These are phyloP conservation scores for Spathaspora boniae DNA, from an alignment of 805 yeast genomes.

Conservation along the genomic window DNA sequence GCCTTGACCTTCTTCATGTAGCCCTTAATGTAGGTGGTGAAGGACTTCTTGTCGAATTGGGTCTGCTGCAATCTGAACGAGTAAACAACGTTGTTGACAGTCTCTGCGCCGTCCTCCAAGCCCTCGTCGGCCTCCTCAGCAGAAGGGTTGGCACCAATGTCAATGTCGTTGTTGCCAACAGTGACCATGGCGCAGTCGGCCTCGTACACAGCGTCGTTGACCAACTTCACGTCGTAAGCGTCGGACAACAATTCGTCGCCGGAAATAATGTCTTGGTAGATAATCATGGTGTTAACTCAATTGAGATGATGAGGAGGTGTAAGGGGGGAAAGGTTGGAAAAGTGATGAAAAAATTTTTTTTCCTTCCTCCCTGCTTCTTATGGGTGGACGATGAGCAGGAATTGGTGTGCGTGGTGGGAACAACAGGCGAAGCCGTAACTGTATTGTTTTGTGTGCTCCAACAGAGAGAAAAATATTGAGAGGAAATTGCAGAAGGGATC, in stretches of 20 bases:
- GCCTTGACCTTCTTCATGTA: slow-evolving; percentile 98
- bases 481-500: slow-evolving; percentile 6
- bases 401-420: slow-evolving; percentile 2
- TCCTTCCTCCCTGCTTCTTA: background rate
- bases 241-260: slow-evolving; percentile 96
- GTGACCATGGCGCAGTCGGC: slow-evolving; percentile 93
- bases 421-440: slow-evolving; percentile 7
- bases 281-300: slow-evolving; percentile 34
- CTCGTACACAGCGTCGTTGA: slow-evolving; percentile 91
- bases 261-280: slow-evolving; percentile 72
- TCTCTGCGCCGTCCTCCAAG: slow-evolving; percentile 78
- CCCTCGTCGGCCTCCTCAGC: slow-evolving; percentile 92
- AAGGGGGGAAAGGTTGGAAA: background rate
- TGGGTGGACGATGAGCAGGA: background rate
- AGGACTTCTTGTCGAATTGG: slow-evolving; percentile 95
- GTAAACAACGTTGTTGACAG: slow-evolving; percentile 97
- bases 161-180: slow-evolving; percentile 88
- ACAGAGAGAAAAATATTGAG: slow-evolving; percentile 2
- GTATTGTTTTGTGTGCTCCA: slow-evolving; percentile 1
- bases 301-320: slow-evolving; percentile 3
- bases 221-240: slow-evolving; percentile 87
- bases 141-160: slow-evolving; percentile 99
- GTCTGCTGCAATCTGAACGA: slow-evolving; percentile 98
- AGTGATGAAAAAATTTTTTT: slow-evolving; percentile 4
- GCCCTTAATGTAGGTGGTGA: slow-evolving; percentile 94